Evolutionary conservation across 805 yeast species (phyloP).

Genomic region (Starmerella gropengiesseri): DNA sequence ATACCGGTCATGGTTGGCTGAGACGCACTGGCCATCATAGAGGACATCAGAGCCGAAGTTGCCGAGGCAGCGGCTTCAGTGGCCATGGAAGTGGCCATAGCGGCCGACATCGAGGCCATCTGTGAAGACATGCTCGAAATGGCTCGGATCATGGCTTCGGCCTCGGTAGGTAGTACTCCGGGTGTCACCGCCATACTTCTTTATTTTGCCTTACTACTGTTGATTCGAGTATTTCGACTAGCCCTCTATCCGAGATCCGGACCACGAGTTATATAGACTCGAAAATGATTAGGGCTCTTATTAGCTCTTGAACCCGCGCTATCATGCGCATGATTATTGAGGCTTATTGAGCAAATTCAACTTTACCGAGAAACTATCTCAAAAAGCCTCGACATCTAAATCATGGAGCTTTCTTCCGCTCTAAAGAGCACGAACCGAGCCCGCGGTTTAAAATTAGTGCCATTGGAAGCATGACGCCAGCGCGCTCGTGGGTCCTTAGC

Average conservation of each 20-base stretch:
- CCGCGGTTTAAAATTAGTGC: too few relatives aligned
- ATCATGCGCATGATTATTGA: not conserved
- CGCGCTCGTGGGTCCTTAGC: too few relatives aligned
- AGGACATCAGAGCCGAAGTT: conserved; percentile 1
- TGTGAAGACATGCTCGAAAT: conserved; percentile 21
- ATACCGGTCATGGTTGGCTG: conserved; percentile 13
- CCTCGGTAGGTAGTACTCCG: not conserved
- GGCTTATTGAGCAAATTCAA: not conserved
- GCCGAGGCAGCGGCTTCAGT: conserved; percentile 8
- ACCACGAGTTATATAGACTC: too few relatives aligned
- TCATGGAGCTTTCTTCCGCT: too few relatives aligned
- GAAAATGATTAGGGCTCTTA: not conserved
- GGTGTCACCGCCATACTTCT: not conserved
- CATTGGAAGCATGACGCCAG: too few relatives aligned
- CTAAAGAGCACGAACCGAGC: too few relatives aligned
- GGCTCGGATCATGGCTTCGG: conserved; percentile 13
- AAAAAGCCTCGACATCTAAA: too few relatives aligned
- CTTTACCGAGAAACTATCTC: too few relatives aligned
- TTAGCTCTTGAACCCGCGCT: not conserved
- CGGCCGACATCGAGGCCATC: conserved; percentile 15
- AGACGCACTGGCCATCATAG: conserved; percentile 5
- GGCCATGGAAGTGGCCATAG: conserved; percentile 8
- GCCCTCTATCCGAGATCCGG: too few relatives aligned
- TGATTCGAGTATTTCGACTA: too few relatives aligned
- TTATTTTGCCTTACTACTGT: too few relatives aligned